Evolutionary conservation across 2,329 filamentous ascomycete genomes (phyloP), one percentile per base, ranked within the genome.

Genomic region (Pseudogymnoascus sp.): DNA sequence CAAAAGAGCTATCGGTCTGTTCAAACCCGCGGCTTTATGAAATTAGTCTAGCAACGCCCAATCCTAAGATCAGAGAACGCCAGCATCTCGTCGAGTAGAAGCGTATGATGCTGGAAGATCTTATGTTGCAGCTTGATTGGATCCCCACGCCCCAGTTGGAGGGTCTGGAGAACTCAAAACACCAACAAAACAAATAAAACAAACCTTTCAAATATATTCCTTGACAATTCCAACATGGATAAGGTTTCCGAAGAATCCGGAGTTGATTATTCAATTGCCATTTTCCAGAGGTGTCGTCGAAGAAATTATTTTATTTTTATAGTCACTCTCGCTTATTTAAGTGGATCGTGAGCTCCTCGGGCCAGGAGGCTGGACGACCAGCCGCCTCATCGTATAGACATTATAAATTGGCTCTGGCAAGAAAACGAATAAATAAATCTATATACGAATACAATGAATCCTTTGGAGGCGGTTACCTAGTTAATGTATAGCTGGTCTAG

Each of bases 21-120:
- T 63, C 62, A 63, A 63, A 63, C 62, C 62, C 62, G 62, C 31
- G 43, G 62, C 43, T 63, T 39, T 63, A 31, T 61, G 21, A 39
- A 61, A 61, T 63, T 63, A 54, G 31, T 63, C 62, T 63, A 37
- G 62, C 62, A 63, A 63, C 62, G 62, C 31, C 62, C 48, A 41
- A 63, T 63, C 45, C 60, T 41, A 61, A 39, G 36, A 61, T 61
- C 60, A 43, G 60, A 41, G 60, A 43, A 61, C 60, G 19, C 60
- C 60, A 61, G 60, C 60, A 61, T 61, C 60, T 41, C 34, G 60
- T 39, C 36, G 60, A 41, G 60, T 61, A 61, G 51, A 34, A 57
- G 39, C 60, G 60, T 39, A 25, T 61, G 60, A 61, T 61, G 60
- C 60, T 61, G 60, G 36, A 16, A 41, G 60, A 61, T 21, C 60